Base-by-base conservation (phyloP, 2,329 filamentous ascomycete genomes). In the Microcyclospora tardicrescens region DNA sequence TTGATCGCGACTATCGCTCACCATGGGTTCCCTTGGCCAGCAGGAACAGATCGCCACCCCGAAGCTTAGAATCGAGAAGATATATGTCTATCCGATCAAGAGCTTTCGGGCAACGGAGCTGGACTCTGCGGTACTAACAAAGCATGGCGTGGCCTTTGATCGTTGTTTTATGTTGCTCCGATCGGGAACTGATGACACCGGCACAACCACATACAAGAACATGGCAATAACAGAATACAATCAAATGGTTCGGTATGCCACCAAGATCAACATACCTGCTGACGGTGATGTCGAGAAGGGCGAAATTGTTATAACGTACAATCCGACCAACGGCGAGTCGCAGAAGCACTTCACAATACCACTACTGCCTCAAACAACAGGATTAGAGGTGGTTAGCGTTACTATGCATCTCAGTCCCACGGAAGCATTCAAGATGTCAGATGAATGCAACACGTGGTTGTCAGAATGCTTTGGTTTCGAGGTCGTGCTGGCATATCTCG, bases 21-120 rank as follows among this genome's bases (percentile, higher is more conserved):
- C 19, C 19, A 24, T 24, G 19, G 19, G 19, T 24, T 24, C 19
- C 8, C 19, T 24, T 8, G 19, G 19, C 19, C 19, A 24, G 19
- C 5, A 24, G 5, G 19, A 24, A 24, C 4, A 24, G 19, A 24
- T 5, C 19, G 19, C 19, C 19, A 8, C 8, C 19, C 19, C 19
- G 19, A 24, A 24, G 19, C 19, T 57, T 52, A 51, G 52, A 28
- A 46, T 57, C 24, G 43, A 45, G 33, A 48, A 66, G 59, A 59
- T 69, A 11, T 65, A 64, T 41, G 56, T 61, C 5, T 69, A 69
- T 41, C 66, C 66, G 2, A 64, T 69, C 53, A 69, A 69, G 47
- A 63, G 64, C 11, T 53, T 68, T 6, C 60, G 64, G 12, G 57
- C 52, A 2, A 55, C 61, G 5, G 56, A 61, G 14, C 50, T 65